Percentiles rank a stretch among this genome's conserved stretches.
These are phyloP conservation scores for Fusarium zealandicum DNA, from an alignment of 2,329 filamentous ascomycete genomes.

Conservation along the genomic window DNA sequence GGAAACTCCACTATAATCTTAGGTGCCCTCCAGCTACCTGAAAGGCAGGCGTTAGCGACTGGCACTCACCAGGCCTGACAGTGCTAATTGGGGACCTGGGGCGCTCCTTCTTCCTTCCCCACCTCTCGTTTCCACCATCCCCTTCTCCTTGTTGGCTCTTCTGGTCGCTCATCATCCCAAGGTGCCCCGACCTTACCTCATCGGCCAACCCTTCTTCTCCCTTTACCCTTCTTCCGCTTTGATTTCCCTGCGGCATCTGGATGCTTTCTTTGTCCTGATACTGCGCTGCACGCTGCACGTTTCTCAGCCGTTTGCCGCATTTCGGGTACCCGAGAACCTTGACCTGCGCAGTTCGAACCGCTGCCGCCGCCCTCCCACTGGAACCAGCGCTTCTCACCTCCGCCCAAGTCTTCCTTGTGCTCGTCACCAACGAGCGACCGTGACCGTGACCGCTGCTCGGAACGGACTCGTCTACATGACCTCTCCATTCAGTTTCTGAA, in stretches of 20 bases:
- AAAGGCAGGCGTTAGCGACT: slow-evolving; percentile 22
- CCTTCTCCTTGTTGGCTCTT: slow-evolving; percentile 30
- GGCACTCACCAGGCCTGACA: slow-evolving; percentile 20
- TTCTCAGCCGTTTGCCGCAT: slow-evolving; percentile 15
- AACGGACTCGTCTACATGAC: slow-evolving; percentile 37
- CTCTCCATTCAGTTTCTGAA: slow-evolving; percentile 26
- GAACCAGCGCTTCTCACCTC: slow-evolving; percentile 29
- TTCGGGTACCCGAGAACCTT: slow-evolving; percentile 16
- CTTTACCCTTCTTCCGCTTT: slow-evolving; percentile 20
- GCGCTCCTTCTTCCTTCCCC: slow-evolving; percentile 34
- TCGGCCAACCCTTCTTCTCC: slow-evolving; percentile 28
- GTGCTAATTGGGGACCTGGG: slow-evolving; percentile 26
- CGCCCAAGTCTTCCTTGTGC: slow-evolving; percentile 30
- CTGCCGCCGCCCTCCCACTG: slow-evolving; percentile 25
- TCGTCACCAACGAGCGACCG: slow-evolving; percentile 32
- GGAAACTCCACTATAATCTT: slow-evolving; percentile 20
- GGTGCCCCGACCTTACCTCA: slow-evolving; percentile 19
- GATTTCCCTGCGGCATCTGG: slow-evolving; percentile 16
- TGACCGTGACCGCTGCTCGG: slow-evolving; percentile 36
- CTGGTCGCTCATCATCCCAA: slow-evolving; percentile 27
- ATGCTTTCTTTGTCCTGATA: slow-evolving; percentile 23
- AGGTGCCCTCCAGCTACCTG: slow-evolving; percentile 31
- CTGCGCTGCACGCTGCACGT: slow-evolving; percentile 18
- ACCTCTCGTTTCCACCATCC: slow-evolving; percentile 35
- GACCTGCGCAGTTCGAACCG: slow-evolving; percentile 22